Base-by-base conservation (phyloP, 257 asterid genomes). In the Galeopsis tetrahit region DNA sequence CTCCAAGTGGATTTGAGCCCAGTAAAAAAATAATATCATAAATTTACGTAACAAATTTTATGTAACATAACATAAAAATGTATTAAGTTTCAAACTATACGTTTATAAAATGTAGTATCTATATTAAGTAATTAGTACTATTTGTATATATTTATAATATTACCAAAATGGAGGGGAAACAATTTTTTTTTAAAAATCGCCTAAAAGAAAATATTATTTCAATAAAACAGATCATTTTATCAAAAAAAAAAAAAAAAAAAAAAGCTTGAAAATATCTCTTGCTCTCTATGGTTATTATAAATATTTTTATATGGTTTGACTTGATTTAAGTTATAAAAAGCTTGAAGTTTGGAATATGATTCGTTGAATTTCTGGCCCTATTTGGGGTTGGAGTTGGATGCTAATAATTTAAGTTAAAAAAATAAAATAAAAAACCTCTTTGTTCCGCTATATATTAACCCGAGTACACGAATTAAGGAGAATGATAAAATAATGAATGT, bases 321-420 rank as follows among this genome's bases (percentile, higher is more conserved):
- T 73, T 21, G 31, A 21, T 56, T 73, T 42, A 33, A 51, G 5
- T 35, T 34, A 68, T 6, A 48, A n/a, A 8, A 38, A 72, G 65
- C 11, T 63, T 35, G 65, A 38, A 72, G 65, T 7, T 63, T 35
- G 65, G 32, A 4, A 65, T 31, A 40, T 40, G 60, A 65, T 52
- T 63, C 9, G 55, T 63, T 63, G 39, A 51, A 9, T 14, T 67
- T n/a, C 3, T 49, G 35, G 59, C 49, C 48, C 60, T 33, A 67
- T 33, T 11, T 2, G 51, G 34, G 36, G 33, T 35, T 5, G 36
- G 32, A 4, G 11, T 10, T 46, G 7, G 13, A 46, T 46, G 13
- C 53, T 46, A 48, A 31, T 9, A 10, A 32, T 21, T 21, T 21
- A 21, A 21, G 28, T 21, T 21, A 21, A 21, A 21, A 21, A 21